Conservation (phyloP, 352 stramenopile species). For the Phytophthora gonapodyides region DNA sequence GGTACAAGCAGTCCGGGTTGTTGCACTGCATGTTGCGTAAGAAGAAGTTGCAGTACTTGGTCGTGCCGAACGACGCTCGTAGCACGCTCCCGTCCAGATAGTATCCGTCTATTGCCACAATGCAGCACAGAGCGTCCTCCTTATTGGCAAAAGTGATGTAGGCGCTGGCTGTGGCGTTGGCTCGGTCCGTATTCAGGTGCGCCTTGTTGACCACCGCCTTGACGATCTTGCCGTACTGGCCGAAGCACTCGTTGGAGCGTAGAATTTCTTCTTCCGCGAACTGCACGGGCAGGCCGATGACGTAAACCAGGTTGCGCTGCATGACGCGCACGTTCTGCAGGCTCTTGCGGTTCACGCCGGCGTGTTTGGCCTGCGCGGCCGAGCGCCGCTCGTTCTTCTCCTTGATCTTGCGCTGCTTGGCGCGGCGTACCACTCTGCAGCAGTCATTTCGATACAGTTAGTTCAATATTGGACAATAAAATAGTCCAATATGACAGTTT, state of each 20-base stretch:
- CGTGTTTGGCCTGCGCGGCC: constrained; percentile 42
- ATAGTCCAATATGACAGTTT: neutral
- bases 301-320: constrained; percentile 95
- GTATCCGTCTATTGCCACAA: constrained; percentile 92
- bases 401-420: constrained; percentile 85
- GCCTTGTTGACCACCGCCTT: constrained; percentile 94
- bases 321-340: constrained; percentile 93
- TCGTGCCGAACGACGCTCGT: constrained; percentile 92
- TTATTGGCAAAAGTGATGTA: constrained; percentile 95
- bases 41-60: constrained; percentile 97
- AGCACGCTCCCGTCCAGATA: constrained; percentile 81
- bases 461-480: neutral
- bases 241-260: constrained; percentile 89
- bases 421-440: constrained; percentile 69
- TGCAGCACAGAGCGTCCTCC: constrained; percentile 91
- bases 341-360: constrained; percentile 72
- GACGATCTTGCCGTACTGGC: constrained; percentile 93
- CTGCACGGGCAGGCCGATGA: constrained; percentile 89
- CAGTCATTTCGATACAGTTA: constrained; percentile 6
- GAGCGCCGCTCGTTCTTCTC: constrained; percentile 82
- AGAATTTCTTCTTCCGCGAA: constrained; percentile 88
- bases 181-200: constrained; percentile 68
- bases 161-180: constrained; percentile 82
- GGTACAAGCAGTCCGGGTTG: constrained; percentile 95
- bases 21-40: constrained; percentile 90